Evolutionary conservation across 176 grass and related monocot genomes (phyloP), one percentile per base, ranked within the genome.

Genomic region (Zea luxurians): DNA sequence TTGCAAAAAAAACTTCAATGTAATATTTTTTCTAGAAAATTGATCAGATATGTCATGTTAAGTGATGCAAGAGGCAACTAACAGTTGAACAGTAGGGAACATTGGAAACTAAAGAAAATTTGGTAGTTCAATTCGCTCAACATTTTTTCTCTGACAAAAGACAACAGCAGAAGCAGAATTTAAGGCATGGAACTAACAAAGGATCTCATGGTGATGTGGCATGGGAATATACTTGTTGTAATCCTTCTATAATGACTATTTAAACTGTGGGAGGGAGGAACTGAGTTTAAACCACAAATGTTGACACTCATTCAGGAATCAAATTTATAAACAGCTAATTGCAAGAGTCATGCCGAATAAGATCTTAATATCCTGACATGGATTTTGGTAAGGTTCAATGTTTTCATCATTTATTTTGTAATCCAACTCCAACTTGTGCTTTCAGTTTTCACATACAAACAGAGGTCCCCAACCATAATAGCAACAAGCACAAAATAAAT

Each of bases 1-100:
- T 36, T 75, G 48, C 43, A 38, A 44, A 62, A 61, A 47, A 58
- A 55, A 79, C 5, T 70, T 27, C 27, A 62, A 34, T 72, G 41
- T 12, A 7, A 37, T 70, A 20, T 62, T 48, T 63, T 72, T 71
- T 10, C 11, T 50, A 21, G 6, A 38, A 62, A 62, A 15, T 49
- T 46, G 12, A 49, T 36, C 35, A 16, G 13, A 17, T 46, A 36
- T 58, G 55, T 49, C 34, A 62, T 10, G 47, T 62, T 71, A 18
- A 61, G 42, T 80, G 53, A 44, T 80, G 54, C n/a, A 61, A 49
- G n/a, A 62, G 13, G 27, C 36, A 71, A 38, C 54, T 20, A 40
- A 64, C 13, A 62, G 4, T 71, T 71, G 75, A 20, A 61, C 71
- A 38, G 10, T 78, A 59, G 66, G 20, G 48, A 52, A 50, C 11